Evolutionary conservation across 192 early-diverging fungal genomes (phyloP), one percentile per base, ranked within the genome.

Genomic region (Coemansia sp.): DNA sequence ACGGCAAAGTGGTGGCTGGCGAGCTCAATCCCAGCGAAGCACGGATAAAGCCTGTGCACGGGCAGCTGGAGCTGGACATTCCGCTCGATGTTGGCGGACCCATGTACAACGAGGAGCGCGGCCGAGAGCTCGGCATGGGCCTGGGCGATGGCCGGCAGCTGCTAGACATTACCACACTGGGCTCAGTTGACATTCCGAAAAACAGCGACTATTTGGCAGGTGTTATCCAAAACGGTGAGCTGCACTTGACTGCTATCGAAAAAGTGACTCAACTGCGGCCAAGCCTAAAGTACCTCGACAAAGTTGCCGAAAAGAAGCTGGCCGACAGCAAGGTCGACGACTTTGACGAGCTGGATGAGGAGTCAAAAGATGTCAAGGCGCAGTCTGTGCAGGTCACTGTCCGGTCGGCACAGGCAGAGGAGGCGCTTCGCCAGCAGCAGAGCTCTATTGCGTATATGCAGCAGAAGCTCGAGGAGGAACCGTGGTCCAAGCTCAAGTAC

Each of bases 281-380:
- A 10, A 90, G 87, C 20, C 86, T 98, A 39, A 88, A 88, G 59
- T 96, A 98, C 71, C 75, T 96, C 24, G 94, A 97, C 64, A 88
- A 91, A 67, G 93, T 95, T 67, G 85, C 87, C 27, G 92, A 94
- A 49, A 96, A 94, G 65, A 79, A 70, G 29, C 59, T 35, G 54
- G 87, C 85, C 23, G 87, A 88, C 5, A 85, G 69, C 55, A 88
- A 89, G 59, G 76, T 87, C 65, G 85, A 88, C 56, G 78, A 87
- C 35, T 87, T 90, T 62, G 84, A 89, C 19, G 89, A 92, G 24
- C 89, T 88, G 9, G 85, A 84, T 16, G 86, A 89, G 32, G 84
- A 86, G n/a, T 69, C 81, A 10, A 50, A 69, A 47, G 69, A 71
- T 2, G 49, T 37, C 10, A 70, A 71, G 52, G 59, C 65, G n/a